Evolutionary conservation across 257 asterid genomes (phyloP).

Genomic region (Nyctanthes arbortristis): DNA sequence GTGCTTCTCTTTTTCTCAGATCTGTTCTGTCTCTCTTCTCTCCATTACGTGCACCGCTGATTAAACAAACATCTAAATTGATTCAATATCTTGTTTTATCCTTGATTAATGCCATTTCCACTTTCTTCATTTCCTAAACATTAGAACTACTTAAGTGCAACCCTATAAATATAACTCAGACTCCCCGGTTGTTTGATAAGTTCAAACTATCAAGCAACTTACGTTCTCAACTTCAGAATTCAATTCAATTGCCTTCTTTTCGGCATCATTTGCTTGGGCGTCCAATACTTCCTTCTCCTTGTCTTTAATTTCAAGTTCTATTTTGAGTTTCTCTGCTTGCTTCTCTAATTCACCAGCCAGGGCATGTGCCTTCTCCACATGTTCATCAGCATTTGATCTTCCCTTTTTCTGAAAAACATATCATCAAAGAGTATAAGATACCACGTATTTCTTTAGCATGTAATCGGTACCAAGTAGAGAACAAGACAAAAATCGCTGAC

Average conservation of each 20-base stretch:
- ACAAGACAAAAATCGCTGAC: neutral
- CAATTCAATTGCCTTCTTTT: constrained; percentile 32
- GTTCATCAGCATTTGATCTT: constrained; percentile 56
- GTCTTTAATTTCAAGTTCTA: constrained; percentile 32
- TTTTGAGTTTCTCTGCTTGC: constrained; percentile 44
- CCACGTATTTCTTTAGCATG: constrained; percentile 11
- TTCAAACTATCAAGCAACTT: neutral
- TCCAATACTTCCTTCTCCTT: constrained; percentile 35
- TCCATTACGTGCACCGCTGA: too few species aligned
- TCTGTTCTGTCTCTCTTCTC: too few species aligned
- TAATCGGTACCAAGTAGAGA: constrained; percentile 3
- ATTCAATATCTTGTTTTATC: neutral
- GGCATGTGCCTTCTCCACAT: constrained; percentile 68
- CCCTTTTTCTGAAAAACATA: constrained; percentile 47
- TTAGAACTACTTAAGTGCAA: neutral
- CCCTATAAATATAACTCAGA: neutral
- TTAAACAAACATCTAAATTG: neutral
- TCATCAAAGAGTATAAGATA: constrained; percentile 13
- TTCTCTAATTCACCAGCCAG: constrained; percentile 68
- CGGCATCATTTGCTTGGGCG: constrained; percentile 28
- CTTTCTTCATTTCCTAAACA: too few species aligned
- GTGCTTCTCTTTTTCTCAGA: too few species aligned
- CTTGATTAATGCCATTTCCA: neutral
- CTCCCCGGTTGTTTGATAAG: neutral
- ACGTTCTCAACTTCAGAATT: constrained; percentile 28